phyloP scores from a whole-genome alignment of 306 rosid genomes.

The Vicia villosa region DNA sequence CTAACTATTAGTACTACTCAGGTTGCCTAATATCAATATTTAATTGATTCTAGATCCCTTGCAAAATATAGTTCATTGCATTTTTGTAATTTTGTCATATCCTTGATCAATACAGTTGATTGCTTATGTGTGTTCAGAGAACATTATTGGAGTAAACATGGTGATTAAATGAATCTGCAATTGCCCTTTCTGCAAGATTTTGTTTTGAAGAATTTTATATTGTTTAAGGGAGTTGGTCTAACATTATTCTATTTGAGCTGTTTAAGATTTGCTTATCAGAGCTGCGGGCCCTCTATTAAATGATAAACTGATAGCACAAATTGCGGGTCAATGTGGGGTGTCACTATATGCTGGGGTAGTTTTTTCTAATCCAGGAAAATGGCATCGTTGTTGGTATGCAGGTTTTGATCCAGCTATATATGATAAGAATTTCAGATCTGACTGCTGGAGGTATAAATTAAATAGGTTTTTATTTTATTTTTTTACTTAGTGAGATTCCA shows the following conservation, averaged over 20 bases:
- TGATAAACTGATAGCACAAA: background rate
- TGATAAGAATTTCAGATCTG: background rate
- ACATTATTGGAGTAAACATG: conserved; percentile 8
- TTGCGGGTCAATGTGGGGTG: background rate
- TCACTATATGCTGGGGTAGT: background rate
- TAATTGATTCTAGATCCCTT: background rate
- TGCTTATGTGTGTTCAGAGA: conserved; percentile 15
- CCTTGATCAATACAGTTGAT: background rate
- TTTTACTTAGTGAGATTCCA: background rate
- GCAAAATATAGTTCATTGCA: background rate
- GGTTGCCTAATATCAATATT: background rate
- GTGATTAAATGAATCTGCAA: background rate
- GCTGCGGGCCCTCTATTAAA: background rate
- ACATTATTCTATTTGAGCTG: background rate
- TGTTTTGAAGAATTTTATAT: background rate
- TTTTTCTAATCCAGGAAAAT: background rate
- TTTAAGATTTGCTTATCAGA: conserved; percentile 3
- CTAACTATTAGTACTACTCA: background rate
- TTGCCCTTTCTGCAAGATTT: background rate
- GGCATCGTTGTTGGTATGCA: background rate
- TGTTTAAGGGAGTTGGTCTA: conserved; percentile 15
- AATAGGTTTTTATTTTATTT: background rate
- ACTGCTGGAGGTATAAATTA: background rate
- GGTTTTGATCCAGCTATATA: conserved; percentile 2
- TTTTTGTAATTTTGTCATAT: background rate